phyloP scores from a whole-genome alignment of 1,284 basidiomycete genomes.

The Heliocybe sulcata region DNA sequence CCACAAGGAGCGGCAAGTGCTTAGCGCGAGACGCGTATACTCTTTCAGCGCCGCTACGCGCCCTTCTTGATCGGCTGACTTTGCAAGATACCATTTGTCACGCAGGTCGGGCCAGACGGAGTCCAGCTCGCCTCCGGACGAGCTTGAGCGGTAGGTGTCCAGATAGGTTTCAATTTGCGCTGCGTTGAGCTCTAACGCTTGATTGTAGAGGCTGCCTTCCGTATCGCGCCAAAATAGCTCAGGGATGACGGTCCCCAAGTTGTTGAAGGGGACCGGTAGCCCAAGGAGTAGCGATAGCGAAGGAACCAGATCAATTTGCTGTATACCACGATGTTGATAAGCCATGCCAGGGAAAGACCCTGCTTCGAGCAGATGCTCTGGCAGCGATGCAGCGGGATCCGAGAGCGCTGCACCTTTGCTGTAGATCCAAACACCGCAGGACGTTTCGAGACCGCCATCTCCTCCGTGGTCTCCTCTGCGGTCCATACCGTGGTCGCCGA shows the following conservation, averaged over 20 bases:
- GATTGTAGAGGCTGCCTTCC: constrained; percentile 20
- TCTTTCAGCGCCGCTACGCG: constrained; percentile 33
- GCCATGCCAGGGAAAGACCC: constrained; percentile 57
- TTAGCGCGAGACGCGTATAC: constrained; percentile 63
- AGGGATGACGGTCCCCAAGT: constrained; percentile 86
- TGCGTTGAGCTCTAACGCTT: constrained; percentile 69
- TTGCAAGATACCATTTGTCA: constrained; percentile 32
- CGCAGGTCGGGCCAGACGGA: constrained; percentile 47
- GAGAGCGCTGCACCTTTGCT: constrained; percentile 55
- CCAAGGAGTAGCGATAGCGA: constrained; percentile 89
- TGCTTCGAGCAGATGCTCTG: constrained; percentile 41
- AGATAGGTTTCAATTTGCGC: constrained; percentile 78
- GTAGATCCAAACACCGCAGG: constrained; percentile 89
- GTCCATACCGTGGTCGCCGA: constrained; percentile 99
- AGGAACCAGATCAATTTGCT: constrained; percentile 94
- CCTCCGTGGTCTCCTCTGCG: constrained; percentile 93
- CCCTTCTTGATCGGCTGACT: constrained; percentile 20
- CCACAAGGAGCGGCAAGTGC: constrained; percentile 82
- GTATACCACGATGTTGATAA: constrained; percentile 57
- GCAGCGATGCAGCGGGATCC: constrained; percentile 24
- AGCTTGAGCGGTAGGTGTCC: constrained; percentile 63
- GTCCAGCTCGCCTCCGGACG: constrained; percentile 69
- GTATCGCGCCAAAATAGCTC: constrained; percentile 64
- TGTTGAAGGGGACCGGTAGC: constrained; percentile 92
- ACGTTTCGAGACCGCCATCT: constrained; percentile 82